Conservation (phyloP, 2,329 filamentous ascomycete genomes). For the Alternaria conjuncta region DNA sequence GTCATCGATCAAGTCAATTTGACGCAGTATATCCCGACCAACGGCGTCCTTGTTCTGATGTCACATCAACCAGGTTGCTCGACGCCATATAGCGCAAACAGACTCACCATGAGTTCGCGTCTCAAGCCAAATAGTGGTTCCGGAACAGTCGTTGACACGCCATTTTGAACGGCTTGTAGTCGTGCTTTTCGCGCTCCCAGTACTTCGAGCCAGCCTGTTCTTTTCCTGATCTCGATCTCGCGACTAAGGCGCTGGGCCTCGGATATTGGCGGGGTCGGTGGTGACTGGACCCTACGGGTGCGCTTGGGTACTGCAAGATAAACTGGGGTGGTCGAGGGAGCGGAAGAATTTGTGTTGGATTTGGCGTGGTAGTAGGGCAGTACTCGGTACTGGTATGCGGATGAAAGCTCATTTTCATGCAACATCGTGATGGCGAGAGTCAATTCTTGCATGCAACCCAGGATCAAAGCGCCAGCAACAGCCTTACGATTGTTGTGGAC, state of each 20-base stretch:
- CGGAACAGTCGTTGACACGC: neutral
- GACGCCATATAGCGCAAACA: neutral
- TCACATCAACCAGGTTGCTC: neutral
- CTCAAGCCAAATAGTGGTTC: neutral
- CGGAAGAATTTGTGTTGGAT: neutral
- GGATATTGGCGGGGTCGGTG: neutral
- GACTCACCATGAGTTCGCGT: neutral
- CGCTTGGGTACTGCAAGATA: neutral
- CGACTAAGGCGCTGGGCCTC: neutral
- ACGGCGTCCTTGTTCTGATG: neutral
- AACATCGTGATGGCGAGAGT: neutral
- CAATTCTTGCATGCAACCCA: neutral
- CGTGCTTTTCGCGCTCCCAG: neutral
- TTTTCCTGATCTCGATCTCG: neutral
- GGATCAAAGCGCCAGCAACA: neutral
- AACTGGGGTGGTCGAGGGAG: neutral
- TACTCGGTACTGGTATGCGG: neutral
- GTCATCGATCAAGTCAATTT: neutral
- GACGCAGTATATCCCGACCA: neutral
- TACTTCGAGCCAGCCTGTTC: neutral
- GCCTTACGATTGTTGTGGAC: neutral
- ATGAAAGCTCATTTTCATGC: neutral
- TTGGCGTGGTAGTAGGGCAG: neutral
- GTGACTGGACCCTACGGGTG: neutral
- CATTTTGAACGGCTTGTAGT: neutral